Conservation (phyloP, 176 grass and related monocot species). For the Musa itinerans region DNA sequence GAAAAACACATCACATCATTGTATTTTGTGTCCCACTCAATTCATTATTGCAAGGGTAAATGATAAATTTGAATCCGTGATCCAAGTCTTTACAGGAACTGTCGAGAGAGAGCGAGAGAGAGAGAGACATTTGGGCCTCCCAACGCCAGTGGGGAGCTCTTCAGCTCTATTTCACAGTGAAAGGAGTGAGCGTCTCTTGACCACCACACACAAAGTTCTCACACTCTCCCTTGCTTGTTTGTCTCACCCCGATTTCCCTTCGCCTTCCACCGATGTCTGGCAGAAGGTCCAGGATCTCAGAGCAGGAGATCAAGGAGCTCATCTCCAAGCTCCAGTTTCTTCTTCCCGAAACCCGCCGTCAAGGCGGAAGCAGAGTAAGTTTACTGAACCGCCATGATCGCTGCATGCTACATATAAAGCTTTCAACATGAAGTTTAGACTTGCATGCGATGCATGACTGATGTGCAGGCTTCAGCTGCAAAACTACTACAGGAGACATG, state of each 20-base stretch:
- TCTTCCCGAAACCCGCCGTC: conserved; percentile 34
- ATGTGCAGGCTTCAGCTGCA: conserved; percentile 40
- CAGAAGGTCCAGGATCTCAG: conserved; percentile 42
- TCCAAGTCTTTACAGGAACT: no score
- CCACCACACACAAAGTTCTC: neutral
- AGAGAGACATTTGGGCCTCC: no score
- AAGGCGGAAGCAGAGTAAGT: conserved; percentile 30
- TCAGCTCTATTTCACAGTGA: no score
- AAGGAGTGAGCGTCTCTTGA: no score
- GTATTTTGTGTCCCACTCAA: no score
- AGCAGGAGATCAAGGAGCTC: conserved; percentile 71
- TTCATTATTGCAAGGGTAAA: no score
- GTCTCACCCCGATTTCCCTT: neutral
- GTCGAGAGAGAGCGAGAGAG: no score
- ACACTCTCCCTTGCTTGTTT: neutral
- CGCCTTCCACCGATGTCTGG: conserved; percentile 25
- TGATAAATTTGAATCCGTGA: no score
- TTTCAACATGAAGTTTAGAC: neutral
- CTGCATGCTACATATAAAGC: neutral
- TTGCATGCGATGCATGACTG: neutral
- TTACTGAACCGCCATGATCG: neutral
- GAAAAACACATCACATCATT: no score
- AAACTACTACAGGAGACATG: conserved; percentile 69
- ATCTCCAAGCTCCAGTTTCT: conserved; percentile 59
- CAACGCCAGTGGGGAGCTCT: no score